phyloP scores from a whole-genome alignment of 345 rosid genomes.

The Laguncularia racemosa region DNA sequence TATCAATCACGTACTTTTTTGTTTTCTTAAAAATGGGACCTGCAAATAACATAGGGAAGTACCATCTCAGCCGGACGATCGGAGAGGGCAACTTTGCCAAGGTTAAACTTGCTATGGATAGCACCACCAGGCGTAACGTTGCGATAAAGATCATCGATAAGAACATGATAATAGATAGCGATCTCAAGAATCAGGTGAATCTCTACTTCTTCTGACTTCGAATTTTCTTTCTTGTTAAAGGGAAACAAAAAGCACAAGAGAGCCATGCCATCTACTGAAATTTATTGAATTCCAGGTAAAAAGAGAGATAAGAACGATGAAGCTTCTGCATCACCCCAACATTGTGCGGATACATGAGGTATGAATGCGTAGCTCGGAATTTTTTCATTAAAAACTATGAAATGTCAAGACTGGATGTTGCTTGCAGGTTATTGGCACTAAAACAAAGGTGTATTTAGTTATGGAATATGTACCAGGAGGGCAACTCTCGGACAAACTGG shows the following conservation, averaged over 20 bases:
- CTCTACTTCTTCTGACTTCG: not conserved
- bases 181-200: conserved; percentile 63
- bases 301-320: conserved; percentile 85
- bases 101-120: conserved; percentile 75
- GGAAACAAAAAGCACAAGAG: not conserved
- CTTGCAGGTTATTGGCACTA: conserved; percentile 72
- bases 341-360: conserved; percentile 83
- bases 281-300: conserved; percentile 38
- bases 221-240: not conserved
- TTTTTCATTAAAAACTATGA: not conserved
- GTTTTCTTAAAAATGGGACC: conserved; percentile 28
- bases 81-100: conserved; percentile 92
- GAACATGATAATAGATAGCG: conserved; percentile 47
- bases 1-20: no score
- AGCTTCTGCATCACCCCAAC: conserved; percentile 75
- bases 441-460: conserved; percentile 71
- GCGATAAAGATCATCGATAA: conserved; percentile 82
- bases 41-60: conserved; percentile 56
- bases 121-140: conserved; percentile 38
- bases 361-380: not conserved
- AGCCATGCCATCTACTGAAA: not conserved
- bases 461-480: conserved; percentile 89
- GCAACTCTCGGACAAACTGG: conserved; percentile 79
- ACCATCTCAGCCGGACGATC: conserved; percentile 57
- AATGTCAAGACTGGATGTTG: no score